phyloP scores from a whole-genome alignment of 805 yeast genomes.

The Brettanomyces bruxellensis region DNA sequence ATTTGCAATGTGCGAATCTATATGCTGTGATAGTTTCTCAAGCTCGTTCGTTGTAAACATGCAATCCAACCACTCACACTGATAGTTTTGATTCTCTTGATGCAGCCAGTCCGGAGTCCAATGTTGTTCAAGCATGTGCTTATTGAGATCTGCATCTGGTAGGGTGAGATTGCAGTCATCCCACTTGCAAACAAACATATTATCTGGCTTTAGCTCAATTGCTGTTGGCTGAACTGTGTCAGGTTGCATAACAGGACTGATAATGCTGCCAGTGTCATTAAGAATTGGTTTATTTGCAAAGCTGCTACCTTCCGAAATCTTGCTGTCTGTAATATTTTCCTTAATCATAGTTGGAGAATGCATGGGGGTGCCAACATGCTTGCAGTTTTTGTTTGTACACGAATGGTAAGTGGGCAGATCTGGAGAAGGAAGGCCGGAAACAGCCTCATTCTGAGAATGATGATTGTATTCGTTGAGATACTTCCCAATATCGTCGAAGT shows the following conservation, averaged over 20 bases:
- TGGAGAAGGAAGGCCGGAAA: not conserved
- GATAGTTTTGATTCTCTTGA: conserved; percentile 12
- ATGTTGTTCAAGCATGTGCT: conserved; percentile 46
- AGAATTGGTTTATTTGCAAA: not conserved
- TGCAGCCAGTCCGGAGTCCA: conserved; percentile 10
- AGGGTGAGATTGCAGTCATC: conserved; percentile 41
- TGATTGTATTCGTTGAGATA: conserved; percentile 14
- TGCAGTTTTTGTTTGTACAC: not conserved
- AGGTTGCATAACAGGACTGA: conserved; percentile 9
- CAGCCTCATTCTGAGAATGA: conserved; percentile 12
- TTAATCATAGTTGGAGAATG: not conserved
- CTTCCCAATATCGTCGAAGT: not conserved
- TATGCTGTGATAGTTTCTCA: conserved; percentile 49
- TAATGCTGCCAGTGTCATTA: not conserved
- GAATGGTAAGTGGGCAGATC: not conserved
- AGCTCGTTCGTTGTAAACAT: conserved; percentile 44
- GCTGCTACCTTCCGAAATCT: not conserved
- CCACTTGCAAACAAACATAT: conserved; percentile 50
- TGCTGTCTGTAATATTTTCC: too few relatives aligned
- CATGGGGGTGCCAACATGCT: not conserved
- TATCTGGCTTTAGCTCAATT: conserved; percentile 18
- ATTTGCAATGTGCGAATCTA: conserved; percentile 26
- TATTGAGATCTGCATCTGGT: conserved; percentile 32
- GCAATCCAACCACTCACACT: conserved; percentile 78
- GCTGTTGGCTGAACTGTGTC: not conserved